These are phyloP conservation scores for Andrographis paniculata DNA, from an alignment of 305 asterid species.

Conservation along the genomic window DNA sequence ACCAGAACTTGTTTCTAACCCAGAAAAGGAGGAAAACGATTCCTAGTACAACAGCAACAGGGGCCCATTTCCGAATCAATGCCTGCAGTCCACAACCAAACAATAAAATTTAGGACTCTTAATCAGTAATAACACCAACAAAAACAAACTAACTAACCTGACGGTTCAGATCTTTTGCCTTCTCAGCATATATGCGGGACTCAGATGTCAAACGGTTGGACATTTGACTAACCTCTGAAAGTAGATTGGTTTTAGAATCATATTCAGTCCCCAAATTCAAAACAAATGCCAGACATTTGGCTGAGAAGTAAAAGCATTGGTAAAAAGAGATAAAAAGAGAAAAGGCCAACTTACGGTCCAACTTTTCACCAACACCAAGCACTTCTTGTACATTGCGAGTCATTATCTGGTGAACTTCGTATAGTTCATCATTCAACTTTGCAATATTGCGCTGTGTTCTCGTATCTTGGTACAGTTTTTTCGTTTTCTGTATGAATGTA, in stretches of 20 bases:
- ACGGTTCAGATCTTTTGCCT: constrained; percentile 63
- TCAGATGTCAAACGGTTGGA: constrained; percentile 90
- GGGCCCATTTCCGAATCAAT: constrained; percentile 89
- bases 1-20: constrained; percentile 79
- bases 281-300: not conserved
- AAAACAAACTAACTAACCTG: constrained; percentile 46
- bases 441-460: constrained; percentile 85
- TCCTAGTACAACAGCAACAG: constrained; percentile 79
- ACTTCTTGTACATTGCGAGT: constrained; percentile 98
- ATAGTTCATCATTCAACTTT: constrained; percentile 95
- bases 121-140: too few relatives aligned
- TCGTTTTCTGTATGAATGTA: constrained; percentile 84
- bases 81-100: constrained; percentile 44
- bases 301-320: constrained; percentile 1
- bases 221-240: constrained; percentile 88
- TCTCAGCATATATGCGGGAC: constrained; percentile 63
- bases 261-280: constrained; percentile 2
- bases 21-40: constrained; percentile 77
- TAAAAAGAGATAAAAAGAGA: not conserved
- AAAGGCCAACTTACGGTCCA: constrained; percentile 69
- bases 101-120: not conserved
- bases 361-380: constrained; percentile 96
- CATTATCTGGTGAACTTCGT: constrained; percentile 97
- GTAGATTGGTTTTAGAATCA: not conserved
- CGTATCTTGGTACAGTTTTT: constrained; percentile 71